Conservation (phyloP, 1,284 basidiomycete species). For the Ceratobasidium sp. region DNA sequence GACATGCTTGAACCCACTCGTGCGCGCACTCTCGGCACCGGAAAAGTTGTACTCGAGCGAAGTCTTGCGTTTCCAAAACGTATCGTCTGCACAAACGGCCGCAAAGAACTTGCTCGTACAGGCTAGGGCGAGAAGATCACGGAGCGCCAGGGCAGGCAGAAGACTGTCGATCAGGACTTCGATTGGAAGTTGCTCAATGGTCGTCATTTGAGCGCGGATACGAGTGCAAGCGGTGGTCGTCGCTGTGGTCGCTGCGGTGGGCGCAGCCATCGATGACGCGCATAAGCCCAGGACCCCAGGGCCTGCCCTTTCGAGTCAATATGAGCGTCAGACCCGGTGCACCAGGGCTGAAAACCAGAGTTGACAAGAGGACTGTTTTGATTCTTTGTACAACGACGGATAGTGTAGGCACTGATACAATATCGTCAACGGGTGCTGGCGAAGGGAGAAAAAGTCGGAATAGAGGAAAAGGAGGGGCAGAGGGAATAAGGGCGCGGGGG, state of each 20-base stretch:
- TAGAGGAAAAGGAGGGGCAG: background rate
- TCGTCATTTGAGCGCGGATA: conserved; percentile 43
- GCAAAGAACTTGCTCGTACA: conserved; percentile 69
- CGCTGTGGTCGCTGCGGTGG: background rate
- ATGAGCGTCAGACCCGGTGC: conserved; percentile 24
- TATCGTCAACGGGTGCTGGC: conserved; percentile 4
- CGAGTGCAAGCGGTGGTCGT: background rate
- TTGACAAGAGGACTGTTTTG: conserved; percentile 13
- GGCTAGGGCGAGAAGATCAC: conserved; percentile 69
- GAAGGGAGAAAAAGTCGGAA: background rate
- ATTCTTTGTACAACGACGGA: conserved; percentile 40
- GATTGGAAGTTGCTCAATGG: conserved; percentile 52
- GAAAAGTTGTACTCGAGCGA: conserved; percentile 82
- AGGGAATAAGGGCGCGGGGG: background rate
- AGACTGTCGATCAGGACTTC: conserved; percentile 81
- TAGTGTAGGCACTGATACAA: conserved; percentile 38
- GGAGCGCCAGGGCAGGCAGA: conserved; percentile 67
- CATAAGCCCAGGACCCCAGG: conserved; percentile 40
- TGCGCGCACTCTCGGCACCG: conserved; percentile 72
- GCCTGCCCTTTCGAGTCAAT: conserved; percentile 29
- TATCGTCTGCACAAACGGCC: conserved; percentile 72
- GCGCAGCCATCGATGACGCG: conserved; percentile 4
- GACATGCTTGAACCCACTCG: conserved; percentile 79
- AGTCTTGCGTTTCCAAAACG: conserved; percentile 80
- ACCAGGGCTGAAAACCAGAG: background rate